Conservation (phyloP, 2,329 filamentous ascomycete species). For the Colletotrichum tabaci region DNA sequence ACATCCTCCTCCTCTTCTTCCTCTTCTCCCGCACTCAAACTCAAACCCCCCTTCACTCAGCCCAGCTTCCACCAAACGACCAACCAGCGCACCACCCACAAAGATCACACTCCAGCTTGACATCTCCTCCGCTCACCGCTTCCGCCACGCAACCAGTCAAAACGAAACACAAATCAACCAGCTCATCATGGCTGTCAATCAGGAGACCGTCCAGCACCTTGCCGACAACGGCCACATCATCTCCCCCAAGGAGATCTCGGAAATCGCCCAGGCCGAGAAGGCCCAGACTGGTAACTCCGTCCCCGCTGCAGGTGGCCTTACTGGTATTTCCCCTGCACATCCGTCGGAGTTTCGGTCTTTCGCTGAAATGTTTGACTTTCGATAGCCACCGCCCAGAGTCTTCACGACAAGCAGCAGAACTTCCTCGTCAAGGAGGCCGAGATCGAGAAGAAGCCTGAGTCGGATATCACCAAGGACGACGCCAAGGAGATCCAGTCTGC, state of each 20-base stretch:
- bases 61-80: neutral
- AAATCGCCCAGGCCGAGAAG: constrained; percentile 8
- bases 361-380: neutral
- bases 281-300: neutral
- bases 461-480: constrained; percentile 16
- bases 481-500: constrained; percentile 3
- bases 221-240: neutral
- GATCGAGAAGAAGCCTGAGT: constrained; percentile 17
- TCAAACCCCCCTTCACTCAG: no score
- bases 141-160: neutral
- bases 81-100: neutral
- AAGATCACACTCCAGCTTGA: neutral
- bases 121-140: neutral
- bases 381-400: constrained; percentile 1
- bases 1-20: no score
- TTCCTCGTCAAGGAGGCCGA: neutral
- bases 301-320: neutral
- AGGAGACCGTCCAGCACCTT: neutral
- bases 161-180: neutral
- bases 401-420: constrained; percentile 16
- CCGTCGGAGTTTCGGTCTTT: neutral
- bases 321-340: neutral
- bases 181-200: neutral
- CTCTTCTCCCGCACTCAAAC: neutral
- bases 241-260: neutral